phyloP scores from a whole-genome alignment of 2,329 filamentous ascomycete genomes.

The Botrytis fabae region DNA sequence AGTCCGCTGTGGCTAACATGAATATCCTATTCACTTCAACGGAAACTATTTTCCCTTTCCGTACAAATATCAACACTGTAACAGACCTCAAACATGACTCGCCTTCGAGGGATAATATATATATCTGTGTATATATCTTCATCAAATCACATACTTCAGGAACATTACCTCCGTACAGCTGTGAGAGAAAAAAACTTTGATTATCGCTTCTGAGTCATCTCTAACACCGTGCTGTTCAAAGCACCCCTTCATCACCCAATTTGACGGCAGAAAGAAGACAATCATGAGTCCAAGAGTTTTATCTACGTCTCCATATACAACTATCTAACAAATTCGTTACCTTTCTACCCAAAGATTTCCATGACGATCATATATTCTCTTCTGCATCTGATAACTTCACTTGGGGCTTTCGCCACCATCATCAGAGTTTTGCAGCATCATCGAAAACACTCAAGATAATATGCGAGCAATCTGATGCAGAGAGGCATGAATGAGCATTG shows the following conservation, averaged over 20 bases:
- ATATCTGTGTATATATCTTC: not conserved
- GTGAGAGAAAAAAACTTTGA: not conserved
- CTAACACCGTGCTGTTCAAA: not conserved
- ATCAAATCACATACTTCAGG: not conserved
- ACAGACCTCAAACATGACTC: not conserved
- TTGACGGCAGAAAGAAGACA: not conserved
- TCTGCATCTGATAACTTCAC: not conserved
- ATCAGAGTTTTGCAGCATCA: not conserved
- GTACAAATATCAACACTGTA: not conserved
- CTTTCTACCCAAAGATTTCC: not conserved
- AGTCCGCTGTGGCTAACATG: not conserved
- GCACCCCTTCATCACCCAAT: not conserved
- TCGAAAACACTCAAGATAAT: not conserved
- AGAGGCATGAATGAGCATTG: not conserved
- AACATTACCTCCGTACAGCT: not conserved
- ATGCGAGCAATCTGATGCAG: slow-evolving; percentile 1
- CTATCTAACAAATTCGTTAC: not conserved
- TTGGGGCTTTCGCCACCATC: not conserved
- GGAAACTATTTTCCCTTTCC: not conserved
- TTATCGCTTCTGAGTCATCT: not conserved
- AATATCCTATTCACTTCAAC: not conserved
- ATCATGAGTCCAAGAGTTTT: not conserved
- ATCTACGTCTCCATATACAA: not conserved
- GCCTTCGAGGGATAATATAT: not conserved
- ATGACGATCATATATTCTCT: not conserved